These are phyloP conservation scores for Candida pseudocylindracea DNA, from an alignment of 1,139 yeast species.

Conservation along the genomic window DNA sequence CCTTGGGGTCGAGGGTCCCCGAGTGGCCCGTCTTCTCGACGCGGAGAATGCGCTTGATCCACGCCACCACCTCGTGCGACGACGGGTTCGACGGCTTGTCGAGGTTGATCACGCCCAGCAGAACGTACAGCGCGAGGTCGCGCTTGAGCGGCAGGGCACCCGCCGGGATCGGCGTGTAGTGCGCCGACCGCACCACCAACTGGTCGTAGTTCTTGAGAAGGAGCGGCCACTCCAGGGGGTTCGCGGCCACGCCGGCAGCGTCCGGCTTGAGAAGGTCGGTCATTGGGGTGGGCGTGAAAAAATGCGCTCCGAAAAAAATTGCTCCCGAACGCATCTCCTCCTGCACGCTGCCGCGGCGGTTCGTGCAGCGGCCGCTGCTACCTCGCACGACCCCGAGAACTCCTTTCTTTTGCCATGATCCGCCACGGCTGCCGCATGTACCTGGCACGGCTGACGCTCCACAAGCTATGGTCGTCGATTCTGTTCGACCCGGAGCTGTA, in stretches of 20 bases:
- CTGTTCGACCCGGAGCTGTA: no score
- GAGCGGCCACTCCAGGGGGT: slow-evolving; percentile 91
- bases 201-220: slow-evolving; percentile 86
- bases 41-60: slow-evolving; percentile 92
- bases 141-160: slow-evolving; percentile 92
- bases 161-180: slow-evolving; percentile 89
- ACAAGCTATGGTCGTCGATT: no score
- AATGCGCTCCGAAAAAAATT: no score
- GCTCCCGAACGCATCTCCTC: no score
- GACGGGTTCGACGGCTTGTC: slow-evolving; percentile 98
- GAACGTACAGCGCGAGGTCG: slow-evolving; percentile 72
- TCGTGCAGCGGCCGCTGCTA: no score
- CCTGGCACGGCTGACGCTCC: no score
- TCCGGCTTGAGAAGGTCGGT: slow-evolving; percentile 82
- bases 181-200: slow-evolving; percentile 84
- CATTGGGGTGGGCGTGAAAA: slow-evolving; percentile 1
- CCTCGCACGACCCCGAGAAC: no score
- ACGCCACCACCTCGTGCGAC: slow-evolving; percentile 96
- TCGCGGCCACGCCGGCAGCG: no score
- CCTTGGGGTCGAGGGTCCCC: slow-evolving; percentile 97
- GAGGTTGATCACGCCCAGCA: slow-evolving; percentile 89
- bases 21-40: slow-evolving; percentile 97
- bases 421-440: no score
- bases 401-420: no score
- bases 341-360: no score